phyloP scores from a whole-genome alignment of 208 protist genomes.

The Trypanosoma theileri region DNA sequence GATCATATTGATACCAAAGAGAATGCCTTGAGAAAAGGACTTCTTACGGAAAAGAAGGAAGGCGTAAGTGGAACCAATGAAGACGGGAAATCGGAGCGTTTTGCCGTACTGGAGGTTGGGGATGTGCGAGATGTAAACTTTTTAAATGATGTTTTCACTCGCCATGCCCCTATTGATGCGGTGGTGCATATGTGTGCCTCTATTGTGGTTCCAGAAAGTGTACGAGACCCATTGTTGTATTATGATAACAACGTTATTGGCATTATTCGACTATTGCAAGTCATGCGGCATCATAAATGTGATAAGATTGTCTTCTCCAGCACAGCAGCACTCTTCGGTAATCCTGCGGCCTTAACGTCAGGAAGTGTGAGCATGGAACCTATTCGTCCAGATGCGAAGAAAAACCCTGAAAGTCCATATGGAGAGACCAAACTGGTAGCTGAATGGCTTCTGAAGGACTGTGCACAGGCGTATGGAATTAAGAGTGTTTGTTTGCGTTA shows the following conservation, averaged over 20 bases:
- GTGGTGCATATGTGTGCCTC: conserved; percentile 96
- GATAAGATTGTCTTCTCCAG: conserved; percentile 97
- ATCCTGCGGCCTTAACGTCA: conserved; percentile 20
- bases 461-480: conserved; percentile 65
- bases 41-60: neutral
- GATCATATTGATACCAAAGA: conserved; percentile 62
- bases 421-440: conserved; percentile 91
- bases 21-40: conserved; percentile 29
- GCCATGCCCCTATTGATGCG: conserved; percentile 75
- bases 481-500: conserved; percentile 95
- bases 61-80: too few relatives aligned
- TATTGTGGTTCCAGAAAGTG: conserved; percentile 94
- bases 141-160: conserved; percentile 89
- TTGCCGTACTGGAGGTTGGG: conserved; percentile 69
- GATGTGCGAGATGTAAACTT: conserved; percentile 83
- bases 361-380: conserved; percentile 39
- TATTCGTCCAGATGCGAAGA: conserved; percentile 58
- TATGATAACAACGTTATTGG: conserved; percentile 97
- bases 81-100: conserved; percentile 23
- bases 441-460: conserved; percentile 94
- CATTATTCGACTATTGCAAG: conserved; percentile 90
- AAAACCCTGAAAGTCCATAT: conserved; percentile 90
- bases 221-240: conserved; percentile 91
- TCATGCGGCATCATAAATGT: conserved; percentile 90
- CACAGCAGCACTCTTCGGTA: conserved; percentile 94